Evolutionary conservation across 2,329 filamentous ascomycete genomes (phyloP).

Genomic region (Coniochaeta prunicola): DNA sequence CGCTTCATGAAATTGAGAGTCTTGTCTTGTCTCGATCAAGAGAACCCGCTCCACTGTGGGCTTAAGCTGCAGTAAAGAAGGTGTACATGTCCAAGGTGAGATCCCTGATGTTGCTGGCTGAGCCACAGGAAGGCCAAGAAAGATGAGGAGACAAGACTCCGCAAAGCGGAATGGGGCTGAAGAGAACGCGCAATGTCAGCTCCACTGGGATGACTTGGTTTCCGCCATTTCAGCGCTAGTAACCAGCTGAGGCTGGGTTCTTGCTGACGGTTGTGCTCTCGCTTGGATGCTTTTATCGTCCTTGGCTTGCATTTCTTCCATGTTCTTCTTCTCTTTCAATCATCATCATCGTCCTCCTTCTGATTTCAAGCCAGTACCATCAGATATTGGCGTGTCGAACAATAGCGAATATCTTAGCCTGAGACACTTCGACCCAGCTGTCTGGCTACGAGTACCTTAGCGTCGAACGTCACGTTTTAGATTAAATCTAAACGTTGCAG

Average conservation of each 20-base stretch:
- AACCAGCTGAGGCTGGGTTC: not conserved
- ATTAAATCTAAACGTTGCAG: not conserved
- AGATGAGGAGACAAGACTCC: not conserved
- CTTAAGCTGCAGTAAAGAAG: not conserved
- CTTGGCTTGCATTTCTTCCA: not conserved
- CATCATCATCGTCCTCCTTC: not conserved
- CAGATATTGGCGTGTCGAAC: not conserved
- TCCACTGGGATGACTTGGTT: not conserved
- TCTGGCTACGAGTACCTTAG: not conserved
- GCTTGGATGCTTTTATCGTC: not conserved
- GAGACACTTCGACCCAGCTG: not conserved
- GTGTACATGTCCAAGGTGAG: no score
- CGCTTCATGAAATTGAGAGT: not conserved
- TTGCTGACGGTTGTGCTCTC: not conserved
- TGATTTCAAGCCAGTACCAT: not conserved
- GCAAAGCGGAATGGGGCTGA: not conserved
- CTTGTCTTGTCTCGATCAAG: not conserved
- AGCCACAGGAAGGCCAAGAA: not conserved
- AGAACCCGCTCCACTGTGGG: not conserved
- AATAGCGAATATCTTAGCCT: not conserved
- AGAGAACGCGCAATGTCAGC: not conserved
- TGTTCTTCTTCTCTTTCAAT: not conserved
- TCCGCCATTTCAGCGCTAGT: not conserved
- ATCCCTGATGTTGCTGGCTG: not conserved
- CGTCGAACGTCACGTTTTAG: not conserved